Percentiles rank a stretch among this genome's conserved stretches.
phyloP scores from a whole-genome alignment of 2,329 filamentous ascomycete species.

The Colletotrichum neosansevieriae region DNA sequence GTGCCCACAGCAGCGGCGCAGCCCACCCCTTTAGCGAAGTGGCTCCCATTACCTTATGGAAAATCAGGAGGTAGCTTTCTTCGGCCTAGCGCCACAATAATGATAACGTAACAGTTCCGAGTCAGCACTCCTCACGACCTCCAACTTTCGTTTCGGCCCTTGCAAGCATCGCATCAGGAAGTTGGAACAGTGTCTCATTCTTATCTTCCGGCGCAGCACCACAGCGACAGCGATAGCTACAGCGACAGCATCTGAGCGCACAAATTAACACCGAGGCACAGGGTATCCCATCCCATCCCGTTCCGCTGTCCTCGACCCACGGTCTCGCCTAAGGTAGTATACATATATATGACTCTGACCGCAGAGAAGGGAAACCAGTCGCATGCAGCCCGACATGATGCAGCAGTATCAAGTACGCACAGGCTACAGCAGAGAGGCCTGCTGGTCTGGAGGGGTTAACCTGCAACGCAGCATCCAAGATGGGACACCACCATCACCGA shows the following conservation, averaged over 20 bases:
- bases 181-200: no score
- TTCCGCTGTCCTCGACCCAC: background rate
- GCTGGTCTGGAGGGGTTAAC: conserved; percentile 20
- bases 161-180: background rate
- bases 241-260: background rate
- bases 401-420: background rate
- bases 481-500: conserved; percentile 10
- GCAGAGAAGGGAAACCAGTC: conserved; percentile 7
- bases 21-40: conserved; percentile 20
- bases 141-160: conserved; percentile 14
- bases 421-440: conserved; percentile 1
- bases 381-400: conserved; percentile 21
- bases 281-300: no score
- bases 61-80: conserved; percentile 48
- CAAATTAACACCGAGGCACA: no score
- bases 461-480: conserved; percentile 23
- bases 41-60: conserved; percentile 62
- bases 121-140: conserved; percentile 42
- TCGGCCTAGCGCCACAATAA: conserved; percentile 51
- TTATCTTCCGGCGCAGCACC: no score
- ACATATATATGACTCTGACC: conserved; percentile 2
- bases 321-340: background rate
- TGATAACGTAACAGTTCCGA: conserved; percentile 62
- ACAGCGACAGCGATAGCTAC: background rate
- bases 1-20: no score